A percentile compares a stretch with the other conserved stretches of the same genome.
phyloP scores from a whole-genome alignment of 192 early-diverging fungal species.

The Rhizophlyctis rosea region DNA sequence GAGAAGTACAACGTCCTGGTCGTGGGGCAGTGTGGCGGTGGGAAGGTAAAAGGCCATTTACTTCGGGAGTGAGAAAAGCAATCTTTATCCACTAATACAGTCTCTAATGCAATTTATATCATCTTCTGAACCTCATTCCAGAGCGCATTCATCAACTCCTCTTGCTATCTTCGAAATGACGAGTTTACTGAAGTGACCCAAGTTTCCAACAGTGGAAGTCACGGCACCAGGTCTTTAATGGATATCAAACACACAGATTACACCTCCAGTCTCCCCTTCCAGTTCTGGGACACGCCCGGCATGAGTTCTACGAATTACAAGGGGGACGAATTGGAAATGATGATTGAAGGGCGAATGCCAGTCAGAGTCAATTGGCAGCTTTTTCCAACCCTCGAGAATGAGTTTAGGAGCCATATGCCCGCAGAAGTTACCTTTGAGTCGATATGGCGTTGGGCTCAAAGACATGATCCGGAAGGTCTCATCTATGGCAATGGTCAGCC shows the following conservation, averaged over 20 bases:
- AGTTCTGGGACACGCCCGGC: conserved; percentile 7
- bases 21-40: conserved; percentile 6
- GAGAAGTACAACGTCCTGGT: conserved; percentile 8
- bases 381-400: too few relatives aligned
- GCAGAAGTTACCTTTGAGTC: too few relatives aligned
- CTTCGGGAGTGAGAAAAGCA: neutral
- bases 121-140: neutral
- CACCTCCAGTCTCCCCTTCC: conserved; percentile 2
- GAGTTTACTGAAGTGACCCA: too few relatives aligned
- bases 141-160: conserved; percentile 8
- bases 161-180: neutral
- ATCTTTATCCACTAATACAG: too few relatives aligned
- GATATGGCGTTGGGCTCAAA: too few relatives aligned
- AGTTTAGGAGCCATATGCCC: too few relatives aligned
- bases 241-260: too few relatives aligned
- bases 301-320: neutral
- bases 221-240: too few relatives aligned
- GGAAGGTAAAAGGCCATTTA: conserved; percentile 2
- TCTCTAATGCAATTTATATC: neutral
- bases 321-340: conserved; percentile 1
- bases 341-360: conserved; percentile 3
- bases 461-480: too few relatives aligned
- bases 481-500: too few relatives aligned
- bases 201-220: too few relatives aligned
- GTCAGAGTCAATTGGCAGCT: neutral